A percentile compares a stretch with the other conserved stretches of the same genome.
Evolutionary conservation across 2,329 filamentous ascomycete species (phyloP).

Genomic region (Claviceps purpurea): DNA sequence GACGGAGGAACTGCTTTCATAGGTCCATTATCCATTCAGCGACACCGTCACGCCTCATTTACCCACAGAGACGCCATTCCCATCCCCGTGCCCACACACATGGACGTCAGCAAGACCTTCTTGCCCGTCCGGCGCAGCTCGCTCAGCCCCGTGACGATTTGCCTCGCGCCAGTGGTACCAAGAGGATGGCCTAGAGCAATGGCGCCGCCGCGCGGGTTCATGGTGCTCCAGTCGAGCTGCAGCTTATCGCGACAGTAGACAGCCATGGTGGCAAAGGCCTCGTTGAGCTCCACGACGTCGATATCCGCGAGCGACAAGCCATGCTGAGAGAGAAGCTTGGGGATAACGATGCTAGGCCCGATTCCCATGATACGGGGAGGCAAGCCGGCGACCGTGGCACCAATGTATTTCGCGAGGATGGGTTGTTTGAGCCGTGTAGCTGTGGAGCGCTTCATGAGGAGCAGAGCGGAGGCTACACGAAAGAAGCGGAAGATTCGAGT

Average conservation of each 20-base stretch:
- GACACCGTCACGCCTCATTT: conserved; percentile 29
- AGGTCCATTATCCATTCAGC: too few relatives aligned
- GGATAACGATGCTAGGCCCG: conserved; percentile 58
- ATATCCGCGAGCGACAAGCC: conserved; percentile 68
- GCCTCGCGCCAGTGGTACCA: conserved; percentile 63
- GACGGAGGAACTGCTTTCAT: too few relatives aligned
- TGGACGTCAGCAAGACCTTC: conserved; percentile 83
- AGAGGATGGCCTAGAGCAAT: conserved; percentile 75
- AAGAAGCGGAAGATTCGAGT: too few relatives aligned
- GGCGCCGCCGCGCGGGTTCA: conserved; percentile 71
- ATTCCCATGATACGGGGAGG: conserved; percentile 96
- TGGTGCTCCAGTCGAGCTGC: conserved; percentile 57
- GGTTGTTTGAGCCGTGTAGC: conserved; percentile 79
- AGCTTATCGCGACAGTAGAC: conserved; percentile 77
- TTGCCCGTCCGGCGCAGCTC: conserved; percentile 75
- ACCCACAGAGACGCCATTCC: conserved; percentile 56
- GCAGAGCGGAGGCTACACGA: conserved; percentile 59
- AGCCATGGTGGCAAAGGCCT: conserved; percentile 96
- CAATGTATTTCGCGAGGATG: conserved; percentile 88
- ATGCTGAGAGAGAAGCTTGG: conserved; percentile 74
- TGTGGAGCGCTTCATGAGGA: conserved; percentile 89
- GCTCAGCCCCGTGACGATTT: conserved; percentile 81
- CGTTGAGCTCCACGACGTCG: conserved; percentile 88
- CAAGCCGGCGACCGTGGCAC: conserved; percentile 79
- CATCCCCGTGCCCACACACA: conserved; percentile 66